A percentile compares a stretch with the other conserved stretches of the same genome.
phyloP scores from a whole-genome alignment of 805 yeast species.

The Saccharomycopsis synnaedendra region DNA sequence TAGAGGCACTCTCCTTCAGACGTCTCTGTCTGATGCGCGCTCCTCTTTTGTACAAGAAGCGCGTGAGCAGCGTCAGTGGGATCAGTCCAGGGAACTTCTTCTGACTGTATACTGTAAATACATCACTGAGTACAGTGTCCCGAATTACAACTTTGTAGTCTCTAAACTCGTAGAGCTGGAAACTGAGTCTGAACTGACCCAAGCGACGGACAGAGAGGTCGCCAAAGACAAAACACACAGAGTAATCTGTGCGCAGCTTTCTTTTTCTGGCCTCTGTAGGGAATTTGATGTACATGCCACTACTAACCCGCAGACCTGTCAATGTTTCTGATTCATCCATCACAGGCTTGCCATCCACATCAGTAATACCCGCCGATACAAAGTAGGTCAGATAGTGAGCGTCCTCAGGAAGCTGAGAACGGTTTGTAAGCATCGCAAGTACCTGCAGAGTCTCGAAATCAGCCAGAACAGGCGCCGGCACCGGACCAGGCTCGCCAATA shows the following conservation, averaged over 20 bases:
- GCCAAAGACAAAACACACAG: constrained; percentile 23
- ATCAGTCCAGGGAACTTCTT: constrained; percentile 25
- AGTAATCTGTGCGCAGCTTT: constrained; percentile 17
- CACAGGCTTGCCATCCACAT: not conserved
- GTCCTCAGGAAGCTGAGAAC: constrained; percentile 4
- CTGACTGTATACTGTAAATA: constrained; percentile 22
- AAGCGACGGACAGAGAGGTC: constrained; percentile 22
- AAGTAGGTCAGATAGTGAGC: constrained; percentile 13
- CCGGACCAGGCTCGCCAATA: constrained; percentile 2
- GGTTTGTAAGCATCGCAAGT: constrained; percentile 6
- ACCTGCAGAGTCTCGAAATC: constrained; percentile 10
- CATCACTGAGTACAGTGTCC: constrained; percentile 16
- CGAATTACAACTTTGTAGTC: constrained; percentile 19
- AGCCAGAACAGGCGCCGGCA: not conserved
- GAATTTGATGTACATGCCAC: constrained; percentile 15
- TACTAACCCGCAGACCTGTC: constrained; percentile 10
- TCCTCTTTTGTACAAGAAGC: constrained; percentile 23
- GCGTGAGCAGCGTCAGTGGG: constrained; percentile 21
- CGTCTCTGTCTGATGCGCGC: constrained; percentile 24
- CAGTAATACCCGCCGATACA: constrained; percentile 13
- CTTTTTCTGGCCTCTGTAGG: constrained; percentile 14
- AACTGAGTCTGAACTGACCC: constrained; percentile 20
- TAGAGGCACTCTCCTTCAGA: constrained; percentile 10
- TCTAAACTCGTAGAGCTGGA: constrained; percentile 22
- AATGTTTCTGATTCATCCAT: constrained; percentile 2